Evolutionary conservation across 768 basidiomycete genomes (phyloP).

Genomic region (Cystofilobasidium macerans): DNA sequence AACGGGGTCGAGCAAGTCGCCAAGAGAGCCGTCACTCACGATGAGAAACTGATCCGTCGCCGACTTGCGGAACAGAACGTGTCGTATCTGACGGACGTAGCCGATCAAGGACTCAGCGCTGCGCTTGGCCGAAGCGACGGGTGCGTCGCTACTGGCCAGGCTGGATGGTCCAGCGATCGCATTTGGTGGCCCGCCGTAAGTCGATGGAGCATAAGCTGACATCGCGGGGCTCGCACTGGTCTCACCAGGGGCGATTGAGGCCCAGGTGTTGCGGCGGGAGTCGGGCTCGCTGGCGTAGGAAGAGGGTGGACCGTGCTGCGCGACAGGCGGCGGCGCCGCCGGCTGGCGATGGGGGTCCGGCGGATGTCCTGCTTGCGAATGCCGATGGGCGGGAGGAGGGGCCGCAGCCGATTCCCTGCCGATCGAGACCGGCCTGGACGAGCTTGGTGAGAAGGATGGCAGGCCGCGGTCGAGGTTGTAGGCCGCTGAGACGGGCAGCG

Average conservation of each 20-base stretch:
- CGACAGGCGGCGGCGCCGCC: no score
- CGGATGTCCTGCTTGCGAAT: background rate
- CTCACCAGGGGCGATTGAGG: background rate
- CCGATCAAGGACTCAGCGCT: background rate
- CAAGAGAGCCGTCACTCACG: background rate
- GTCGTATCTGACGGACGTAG: background rate
- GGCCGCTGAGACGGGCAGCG: background rate
- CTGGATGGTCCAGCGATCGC: background rate
- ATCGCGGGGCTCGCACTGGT: background rate
- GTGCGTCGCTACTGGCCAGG: background rate
- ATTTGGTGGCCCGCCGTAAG: background rate
- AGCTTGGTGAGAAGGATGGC: background rate
- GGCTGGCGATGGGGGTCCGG: background rate
- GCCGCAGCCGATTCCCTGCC: background rate
- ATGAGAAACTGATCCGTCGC: background rate
- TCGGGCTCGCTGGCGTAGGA: background rate
- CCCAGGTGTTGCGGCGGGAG: background rate
- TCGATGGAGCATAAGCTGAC: background rate
- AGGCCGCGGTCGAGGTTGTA: slow-evolving; percentile 4
- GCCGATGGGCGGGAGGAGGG: background rate
- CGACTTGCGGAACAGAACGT: background rate
- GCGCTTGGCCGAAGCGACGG: background rate
- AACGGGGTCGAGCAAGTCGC: no score
- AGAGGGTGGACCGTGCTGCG: background rate
- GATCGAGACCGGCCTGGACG: background rate